Evolutionary conservation across 331 rosid species (phyloP), one percentile per base, ranked within the genome.

Genomic region (Rhamnella rubrinervis): DNA sequence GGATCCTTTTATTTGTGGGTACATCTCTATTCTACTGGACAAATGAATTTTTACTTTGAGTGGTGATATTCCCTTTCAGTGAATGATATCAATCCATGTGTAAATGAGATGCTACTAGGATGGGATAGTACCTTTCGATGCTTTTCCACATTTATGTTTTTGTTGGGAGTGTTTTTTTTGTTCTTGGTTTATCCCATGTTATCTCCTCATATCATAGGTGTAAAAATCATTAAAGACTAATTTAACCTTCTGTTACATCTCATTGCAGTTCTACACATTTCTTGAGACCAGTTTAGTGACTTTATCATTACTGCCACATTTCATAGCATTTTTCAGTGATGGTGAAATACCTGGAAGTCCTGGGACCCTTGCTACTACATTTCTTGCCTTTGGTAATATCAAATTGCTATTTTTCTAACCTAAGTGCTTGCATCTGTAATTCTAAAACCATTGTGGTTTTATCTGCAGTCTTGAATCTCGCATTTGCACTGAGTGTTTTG

Each of bases 271-370:
- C 83, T 95, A 95, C 85, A 95, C 99, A 12, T 95, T 95, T 82
- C 93, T 95, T 15, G 99, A 95, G 97, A 95, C 97, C 0, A 80
- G 82, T 82, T 85, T 89, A n/a, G 99, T 91, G 86, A 83, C 99
- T 41, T 73, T 87, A 75, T 91, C 93, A 25, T 78, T 95, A 63
- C 70, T 95, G 74, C 99, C 99, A 1, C 88, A 95, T 73, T 91
- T 95, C 70, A 82, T 89, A 19, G 87, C 96, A 65, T 95, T 95
- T 82, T 95, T 95, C 67, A 91, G 96, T 52, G 97, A 95, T 53
- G 96, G 81, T 56, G 99, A 95, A 87, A 89, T 95, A 60, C 97
- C 99, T 9, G 99, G 96, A 68, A 77, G 96, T 13, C 99, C 99
- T 59, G 88, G 99, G 66, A 80, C 99, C 59, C 99, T 95, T 66